Percentiles rank a stretch among this genome's conserved stretches.
These are phyloP conservation scores for Pelagomonas calceolata DNA, from an alignment of 108 stramenopile genomes.

Conservation along the genomic window DNA sequence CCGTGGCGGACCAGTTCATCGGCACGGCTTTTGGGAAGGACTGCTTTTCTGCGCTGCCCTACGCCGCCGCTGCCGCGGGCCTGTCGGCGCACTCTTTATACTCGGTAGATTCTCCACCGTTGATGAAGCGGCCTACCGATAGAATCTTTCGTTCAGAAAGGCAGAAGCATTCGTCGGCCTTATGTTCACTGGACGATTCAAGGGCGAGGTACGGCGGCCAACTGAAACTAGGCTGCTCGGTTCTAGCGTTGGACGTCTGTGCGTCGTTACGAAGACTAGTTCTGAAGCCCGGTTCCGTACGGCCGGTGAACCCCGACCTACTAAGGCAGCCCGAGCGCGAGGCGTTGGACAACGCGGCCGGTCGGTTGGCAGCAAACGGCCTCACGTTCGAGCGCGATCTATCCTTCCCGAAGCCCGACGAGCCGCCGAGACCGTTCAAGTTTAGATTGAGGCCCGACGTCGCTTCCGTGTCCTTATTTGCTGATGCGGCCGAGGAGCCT, in stretches of 20 bases:
- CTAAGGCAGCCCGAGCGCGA: background rate
- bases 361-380: background rate
- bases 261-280: too few relatives aligned
- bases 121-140: background rate
- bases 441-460: background rate
- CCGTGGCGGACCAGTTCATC: background rate
- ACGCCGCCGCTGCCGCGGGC: background rate
- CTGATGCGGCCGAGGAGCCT: background rate
- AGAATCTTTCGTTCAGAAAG: too few relatives aligned
- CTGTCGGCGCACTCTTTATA: background rate
- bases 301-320: background rate
- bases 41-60: background rate
- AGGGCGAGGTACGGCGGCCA: too few relatives aligned
- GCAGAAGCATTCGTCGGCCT: too few relatives aligned
- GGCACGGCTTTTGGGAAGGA: background rate
- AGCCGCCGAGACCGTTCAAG: background rate
- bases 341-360: background rate
- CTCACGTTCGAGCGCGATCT: background rate
- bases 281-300: too few relatives aligned
- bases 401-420: too few relatives aligned
- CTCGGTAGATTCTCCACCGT: background rate
- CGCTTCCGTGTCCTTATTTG: background rate
- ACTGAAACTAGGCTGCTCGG: too few relatives aligned
- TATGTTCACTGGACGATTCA: too few relatives aligned
- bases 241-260: too few relatives aligned